These are phyloP conservation scores for Dothistroma pini DNA, from an alignment of 2,329 filamentous ascomycete species.

Conservation along the genomic window DNA sequence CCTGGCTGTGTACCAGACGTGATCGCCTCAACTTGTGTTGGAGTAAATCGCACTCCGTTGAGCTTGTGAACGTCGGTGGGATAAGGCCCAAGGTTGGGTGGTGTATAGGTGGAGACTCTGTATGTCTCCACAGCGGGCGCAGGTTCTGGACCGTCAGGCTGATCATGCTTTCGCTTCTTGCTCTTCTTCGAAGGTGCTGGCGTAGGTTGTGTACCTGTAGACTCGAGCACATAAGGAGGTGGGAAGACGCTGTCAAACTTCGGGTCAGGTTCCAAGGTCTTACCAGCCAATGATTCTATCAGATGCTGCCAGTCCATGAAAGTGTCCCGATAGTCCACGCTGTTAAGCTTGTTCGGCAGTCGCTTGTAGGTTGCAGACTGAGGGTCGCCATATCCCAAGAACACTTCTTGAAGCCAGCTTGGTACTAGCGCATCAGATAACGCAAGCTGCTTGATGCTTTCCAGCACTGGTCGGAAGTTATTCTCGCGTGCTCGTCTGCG, in stretches of 20 bases:
- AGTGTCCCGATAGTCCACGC: slow-evolving; percentile 86
- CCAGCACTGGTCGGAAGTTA: slow-evolving; percentile 91
- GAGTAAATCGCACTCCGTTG: slow-evolving; percentile 84
- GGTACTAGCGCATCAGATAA: slow-evolving; percentile 82
- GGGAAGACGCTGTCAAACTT: slow-evolving; percentile 70
- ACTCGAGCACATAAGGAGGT: slow-evolving; percentile 81
- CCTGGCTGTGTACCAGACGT: slow-evolving; percentile 91
- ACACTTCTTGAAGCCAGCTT: slow-evolving; percentile 92
- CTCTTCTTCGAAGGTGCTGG: slow-evolving; percentile 55
- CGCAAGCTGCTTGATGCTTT: slow-evolving; percentile 83
- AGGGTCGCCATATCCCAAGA: slow-evolving; percentile 94
- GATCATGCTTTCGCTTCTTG: slow-evolving; percentile 83
- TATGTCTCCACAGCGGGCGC: slow-evolving; percentile 61
- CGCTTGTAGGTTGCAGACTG: slow-evolving; percentile 81
- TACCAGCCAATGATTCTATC: slow-evolving; percentile 82
- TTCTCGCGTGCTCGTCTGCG: slow-evolving; percentile 85
- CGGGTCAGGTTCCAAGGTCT: slow-evolving; percentile 74
- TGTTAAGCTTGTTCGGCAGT: slow-evolving; percentile 70
- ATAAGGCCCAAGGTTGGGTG: slow-evolving; percentile 85
- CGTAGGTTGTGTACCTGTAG: slow-evolving; percentile 41
- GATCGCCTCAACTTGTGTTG: slow-evolving; percentile 87
- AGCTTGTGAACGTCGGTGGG: slow-evolving; percentile 75
- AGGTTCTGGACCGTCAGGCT: slow-evolving; percentile 62
- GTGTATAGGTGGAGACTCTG: slow-evolving; percentile 84
- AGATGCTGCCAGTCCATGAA: slow-evolving; percentile 96